Evolutionary conservation across 73 alveolate genomes (phyloP), one percentile per base, ranked within the genome.

Genomic region (Paramecium caudatum): DNA sequence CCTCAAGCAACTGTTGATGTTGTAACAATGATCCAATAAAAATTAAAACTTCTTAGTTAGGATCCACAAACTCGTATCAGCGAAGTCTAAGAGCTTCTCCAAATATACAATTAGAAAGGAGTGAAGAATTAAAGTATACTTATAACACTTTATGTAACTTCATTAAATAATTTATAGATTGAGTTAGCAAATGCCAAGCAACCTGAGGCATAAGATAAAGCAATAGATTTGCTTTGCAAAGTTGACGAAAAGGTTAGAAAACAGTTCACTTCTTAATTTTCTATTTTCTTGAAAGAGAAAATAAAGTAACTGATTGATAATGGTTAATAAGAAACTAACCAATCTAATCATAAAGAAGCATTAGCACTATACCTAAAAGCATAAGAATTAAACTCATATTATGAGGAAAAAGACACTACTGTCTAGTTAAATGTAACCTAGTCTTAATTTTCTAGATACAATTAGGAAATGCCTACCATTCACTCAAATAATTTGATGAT

Each of bases 1-100:
- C 88, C 88, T 21, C 21, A 41, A 45, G 68, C 43, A 74, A 74
- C 88, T 74, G 88, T 74, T 36, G 88, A 74, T 74, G 17, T 19
- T 9, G 88, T 74, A 30, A 27, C 88, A 3, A 74, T 41, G 88
- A 74, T 74, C 43, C 43, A 74, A 45, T 45, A 74, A 74, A 74
- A 74, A 43, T 36, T 74, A 0, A 41, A 74, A 7, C 5, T 39
- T 39, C 32, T 74, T 8, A 74, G 88, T 74, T 17, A 74, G 4
- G 88, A 74, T 74, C 62, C 62, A 1, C 15, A 74, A 43, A 41
- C 69, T 8, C 5, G 65, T 1, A 34, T 27, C 16, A 27, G 27
- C 21, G 88, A 74, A 17, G 43, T 74, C 9, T 37, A 74, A 45
- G 88, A 74, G 19, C 32, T 74, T 7, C 45, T 74, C 25, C 15